Base-by-base conservation (phyloP, 768 basidiomycete species). In the Scleroderma citrinum region DNA sequence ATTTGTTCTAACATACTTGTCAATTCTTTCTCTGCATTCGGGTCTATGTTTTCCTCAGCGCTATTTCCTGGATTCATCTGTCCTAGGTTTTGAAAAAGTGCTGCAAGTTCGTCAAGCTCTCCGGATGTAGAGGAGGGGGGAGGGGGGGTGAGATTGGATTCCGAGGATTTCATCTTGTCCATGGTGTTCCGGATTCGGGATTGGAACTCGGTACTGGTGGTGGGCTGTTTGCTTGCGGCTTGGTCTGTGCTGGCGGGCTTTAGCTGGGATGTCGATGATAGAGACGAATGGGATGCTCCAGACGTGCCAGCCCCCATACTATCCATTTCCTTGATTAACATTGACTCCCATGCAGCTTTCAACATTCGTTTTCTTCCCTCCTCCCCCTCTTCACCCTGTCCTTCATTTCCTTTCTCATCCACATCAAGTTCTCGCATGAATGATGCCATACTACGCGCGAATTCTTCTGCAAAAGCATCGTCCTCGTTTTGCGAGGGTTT, bases 191-290 rank as follows among this genome's bases (percentile, higher is more conserved):
- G 76, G 44, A 92, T 83, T 50, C 74, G 78, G 12, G 76, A 74
- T 67, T 88, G 87, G 67, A 90, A 93, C 49, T 73, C 69, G n/a
- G 34, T n/a, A n/a, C n/a, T n/a, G n/a, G n/a, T n/a, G n/a, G n/a
- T 35, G 34, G 34, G 12, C 13, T 4, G 34, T 6, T 35, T 35
- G 12, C 4, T 35, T 12, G 12, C 12, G 5, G 12, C 34, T 35
- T 35, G 34, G 34, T n/a, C 34, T 35, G 26, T 29, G 26, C 26
- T 35, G 34, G 34, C 34, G 12, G 34, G n/a, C n/a, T 35, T 35
- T 5, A n/a, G 34, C n/a, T 35, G 12, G 34, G 34, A 35, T 21
- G 13, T 41, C 16, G 21, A 23, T 23, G 20, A 12, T 41, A 21
- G 16, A 14, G 49, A 20, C 1, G 52, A 12, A 0, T n/a, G n/a